Evolutionary conservation across 2,329 filamentous ascomycete genomes (phyloP).

Genomic region (Aspergillus vadensis): DNA sequence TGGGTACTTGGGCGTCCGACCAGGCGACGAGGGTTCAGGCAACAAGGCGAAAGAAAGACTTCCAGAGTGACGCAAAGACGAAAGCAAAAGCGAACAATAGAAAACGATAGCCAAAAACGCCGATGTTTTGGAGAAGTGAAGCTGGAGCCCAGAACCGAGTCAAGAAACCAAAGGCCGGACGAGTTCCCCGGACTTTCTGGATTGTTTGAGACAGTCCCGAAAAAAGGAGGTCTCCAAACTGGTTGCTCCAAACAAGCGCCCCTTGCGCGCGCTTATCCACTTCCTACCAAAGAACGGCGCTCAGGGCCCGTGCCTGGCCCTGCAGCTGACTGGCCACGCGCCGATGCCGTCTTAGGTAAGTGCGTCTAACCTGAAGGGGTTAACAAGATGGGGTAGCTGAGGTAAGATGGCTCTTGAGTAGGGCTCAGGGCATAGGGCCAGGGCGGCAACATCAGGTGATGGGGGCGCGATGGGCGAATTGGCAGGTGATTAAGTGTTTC

Average conservation of each 20-base stretch:
- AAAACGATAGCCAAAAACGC: conserved; percentile 13
- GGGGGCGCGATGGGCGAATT: background rate
- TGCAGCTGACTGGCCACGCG: background rate
- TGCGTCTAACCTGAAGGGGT: background rate
- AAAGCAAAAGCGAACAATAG: conserved; percentile 17
- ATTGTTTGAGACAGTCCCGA: conserved; percentile 23
- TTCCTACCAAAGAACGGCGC: conserved; percentile 11
- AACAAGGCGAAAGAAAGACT: conserved; percentile 31
- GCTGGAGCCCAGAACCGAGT: conserved; percentile 16
- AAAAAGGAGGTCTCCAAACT: conserved; percentile 34
- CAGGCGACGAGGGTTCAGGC: conserved; percentile 24
- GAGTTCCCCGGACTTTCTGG: conserved; percentile 30
- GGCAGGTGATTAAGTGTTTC: background rate
- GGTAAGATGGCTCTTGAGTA: background rate
- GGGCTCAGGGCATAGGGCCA: conserved; percentile 15
- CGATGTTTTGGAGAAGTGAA: conserved; percentile 15
- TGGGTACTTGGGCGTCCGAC: conserved; percentile 12
- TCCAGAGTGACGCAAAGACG: conserved; percentile 27
- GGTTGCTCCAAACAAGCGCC: conserved; percentile 36
- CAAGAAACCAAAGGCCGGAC: conserved; percentile 16
- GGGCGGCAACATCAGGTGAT: conserved; percentile 3
- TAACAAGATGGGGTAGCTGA: background rate
- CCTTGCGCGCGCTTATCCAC: conserved; percentile 40
- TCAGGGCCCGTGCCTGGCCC: conserved; percentile 21
- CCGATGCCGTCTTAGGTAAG: too few species aligned